These are phyloP conservation scores for Trametopsis cervina DNA, from an alignment of 768 basidiomycete species.

Conservation along the genomic window DNA sequence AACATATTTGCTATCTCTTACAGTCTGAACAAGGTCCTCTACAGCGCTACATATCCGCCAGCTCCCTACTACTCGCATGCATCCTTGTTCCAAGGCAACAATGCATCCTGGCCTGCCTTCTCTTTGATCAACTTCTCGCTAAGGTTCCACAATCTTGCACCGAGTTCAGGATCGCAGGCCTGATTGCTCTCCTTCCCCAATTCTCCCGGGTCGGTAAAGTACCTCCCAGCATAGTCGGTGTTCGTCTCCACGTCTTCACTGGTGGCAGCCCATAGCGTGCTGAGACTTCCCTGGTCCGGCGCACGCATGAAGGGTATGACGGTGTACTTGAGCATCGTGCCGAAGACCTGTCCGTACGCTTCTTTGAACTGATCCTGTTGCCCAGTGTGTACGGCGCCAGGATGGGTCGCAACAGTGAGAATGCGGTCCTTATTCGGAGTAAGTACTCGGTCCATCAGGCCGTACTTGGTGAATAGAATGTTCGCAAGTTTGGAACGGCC, in stretches of 20 bases:
- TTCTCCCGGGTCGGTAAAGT: constrained; percentile 21
- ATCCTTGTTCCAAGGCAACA: constrained; percentile 19
- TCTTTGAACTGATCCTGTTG: constrained; percentile 24
- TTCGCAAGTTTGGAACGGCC: constrained; percentile 36
- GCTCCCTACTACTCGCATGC: neutral
- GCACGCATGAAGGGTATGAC: constrained; percentile 23
- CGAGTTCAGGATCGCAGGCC: constrained; percentile 21
- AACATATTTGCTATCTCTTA: no score
- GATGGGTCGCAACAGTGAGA: constrained; percentile 23
- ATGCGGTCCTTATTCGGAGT: constrained; percentile 16
- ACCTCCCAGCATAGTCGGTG: constrained; percentile 19
- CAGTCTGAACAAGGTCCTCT: no score
- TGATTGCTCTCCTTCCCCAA: constrained; percentile 17
- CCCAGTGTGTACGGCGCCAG: constrained; percentile 22
- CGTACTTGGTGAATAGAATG: constrained; percentile 31
- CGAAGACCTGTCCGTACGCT: constrained; percentile 20
- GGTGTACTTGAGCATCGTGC: constrained; percentile 16
- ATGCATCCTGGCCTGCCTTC: constrained; percentile 18
- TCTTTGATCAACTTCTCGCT: constrained; percentile 24
- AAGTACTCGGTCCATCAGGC: constrained; percentile 22
- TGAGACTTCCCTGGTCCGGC: constrained; percentile 21
- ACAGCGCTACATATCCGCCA: no score
- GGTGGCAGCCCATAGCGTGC: constrained; percentile 28
- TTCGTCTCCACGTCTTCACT: constrained; percentile 19
- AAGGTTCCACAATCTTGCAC: constrained; percentile 25